Evolutionary conservation across 805 yeast species (phyloP).

Genomic region (Spathaspora boniae): DNA sequence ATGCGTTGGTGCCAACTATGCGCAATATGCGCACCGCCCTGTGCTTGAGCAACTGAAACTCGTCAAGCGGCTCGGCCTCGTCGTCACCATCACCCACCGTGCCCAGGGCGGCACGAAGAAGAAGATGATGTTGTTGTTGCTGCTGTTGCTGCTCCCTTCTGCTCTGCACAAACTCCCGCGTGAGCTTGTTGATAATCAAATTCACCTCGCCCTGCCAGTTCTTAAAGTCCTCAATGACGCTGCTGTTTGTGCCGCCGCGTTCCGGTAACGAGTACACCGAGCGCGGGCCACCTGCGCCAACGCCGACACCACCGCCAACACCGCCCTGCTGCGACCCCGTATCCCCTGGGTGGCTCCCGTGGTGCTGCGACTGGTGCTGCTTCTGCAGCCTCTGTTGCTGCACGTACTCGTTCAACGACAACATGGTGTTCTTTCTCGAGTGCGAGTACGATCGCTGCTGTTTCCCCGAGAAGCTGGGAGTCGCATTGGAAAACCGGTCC

Average conservation of each 20-base stretch:
- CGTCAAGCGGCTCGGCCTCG: conserved; percentile 17
- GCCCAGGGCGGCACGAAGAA: no score
- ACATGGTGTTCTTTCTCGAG: conserved; percentile 36
- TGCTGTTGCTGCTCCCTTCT: conserved; percentile 7
- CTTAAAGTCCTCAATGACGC: conserved; percentile 38
- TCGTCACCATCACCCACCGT: conserved; percentile 3
- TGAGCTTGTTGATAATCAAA: conserved; percentile 41
- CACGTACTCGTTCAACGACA: conserved; percentile 33
- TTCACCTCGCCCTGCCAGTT: conserved; percentile 56
- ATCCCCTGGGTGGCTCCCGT: neutral
- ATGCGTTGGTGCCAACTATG: conserved; percentile 25
- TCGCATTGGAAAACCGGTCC: conserved; percentile 35
- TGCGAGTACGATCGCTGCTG: conserved; percentile 43
- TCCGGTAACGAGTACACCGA: conserved; percentile 19
- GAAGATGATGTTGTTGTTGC: neutral
- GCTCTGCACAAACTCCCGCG: conserved; percentile 32
- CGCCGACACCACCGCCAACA: conserved; percentile 8
- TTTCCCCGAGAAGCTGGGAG: conserved; percentile 18
- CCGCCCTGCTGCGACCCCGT: conserved; percentile 1
- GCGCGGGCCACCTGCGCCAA: conserved; percentile 10
- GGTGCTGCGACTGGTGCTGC: neutral
- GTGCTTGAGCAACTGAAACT: conserved; percentile 18
- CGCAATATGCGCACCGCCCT: conserved; percentile 20
- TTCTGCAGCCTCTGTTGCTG: conserved; percentile 27
- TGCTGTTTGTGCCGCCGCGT: conserved; percentile 2